Evolutionary conservation across 257 asterid species (phyloP), one percentile per base, ranked within the genome.

Genomic region (Solanum bulbocastanum): DNA sequence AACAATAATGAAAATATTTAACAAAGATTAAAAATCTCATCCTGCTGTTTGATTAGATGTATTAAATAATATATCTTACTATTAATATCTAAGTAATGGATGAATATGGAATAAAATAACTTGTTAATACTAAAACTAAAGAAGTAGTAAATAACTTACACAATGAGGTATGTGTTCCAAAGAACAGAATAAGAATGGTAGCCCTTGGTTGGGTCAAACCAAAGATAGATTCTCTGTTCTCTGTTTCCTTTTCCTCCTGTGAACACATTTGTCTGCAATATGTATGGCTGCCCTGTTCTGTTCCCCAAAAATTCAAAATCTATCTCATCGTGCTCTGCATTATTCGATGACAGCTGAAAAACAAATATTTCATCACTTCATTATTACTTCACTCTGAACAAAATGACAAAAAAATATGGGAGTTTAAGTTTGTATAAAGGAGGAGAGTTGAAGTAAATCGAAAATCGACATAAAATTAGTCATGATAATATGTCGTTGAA

Each of bases 241-340:
- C 90, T 90, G 87, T 87, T 73, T 2, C 93, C 93, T 46, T 87
- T 86, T 15, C 92, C 93, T 8, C 91, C 92, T 2, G 93, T 90
- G 89, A 91, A 91, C 42, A 91, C 92, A 65, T 91, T 91, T 44
- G 93, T 91, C 74, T 91, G 93, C 11, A 91, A 30, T 4, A 90
- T 91, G 52, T 88, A 86, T 4, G 93, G 93, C 52, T 90, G 92
- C 10, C 92, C 93, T 1, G 92, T 89, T 84, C 92, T 87, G 88
- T 90, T 92, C 5, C 93, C 93, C 83, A 92, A 42, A 89, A 92
- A 92, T 76, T 92, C 93, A 56, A 86, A 92, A 86, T 92, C 93
- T 72, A 92, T 88, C 88, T 92, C 93, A 23, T 92, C 93, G 82
- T 90, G 93, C 74, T 89, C 92, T 20, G 90, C 88, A 15, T 65